Evolutionary conservation across 1,139 yeast genomes (phyloP).

Genomic region (Geotrichum klebahnii): DNA sequence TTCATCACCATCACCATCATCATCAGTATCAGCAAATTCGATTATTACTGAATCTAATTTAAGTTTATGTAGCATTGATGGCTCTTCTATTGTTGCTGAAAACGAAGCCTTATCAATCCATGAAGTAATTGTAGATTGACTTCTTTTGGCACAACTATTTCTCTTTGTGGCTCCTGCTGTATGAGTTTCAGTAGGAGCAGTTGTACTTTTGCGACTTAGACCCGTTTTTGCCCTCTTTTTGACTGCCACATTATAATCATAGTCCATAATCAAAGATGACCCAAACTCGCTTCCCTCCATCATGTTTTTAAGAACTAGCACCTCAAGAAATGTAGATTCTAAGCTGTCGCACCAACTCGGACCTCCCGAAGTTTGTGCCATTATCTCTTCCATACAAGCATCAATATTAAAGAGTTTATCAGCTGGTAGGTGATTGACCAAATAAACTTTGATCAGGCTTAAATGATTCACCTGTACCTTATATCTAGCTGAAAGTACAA

Average conservation of each 20-base stretch:
- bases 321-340: not conserved
- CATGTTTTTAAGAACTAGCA: not conserved
- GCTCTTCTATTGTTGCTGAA: too few species aligned
- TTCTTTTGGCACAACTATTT: not conserved
- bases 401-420: not conserved
- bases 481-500: not conserved
- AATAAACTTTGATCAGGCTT: not conserved
- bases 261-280: not conserved
- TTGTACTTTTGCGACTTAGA: not conserved
- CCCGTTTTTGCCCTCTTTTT: not conserved
- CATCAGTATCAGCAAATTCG: too few species aligned
- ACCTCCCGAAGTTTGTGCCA: not conserved
- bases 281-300: conserved; percentile 1
- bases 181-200: not conserved
- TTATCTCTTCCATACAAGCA: not conserved
- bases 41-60: too few species aligned
- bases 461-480: not conserved
- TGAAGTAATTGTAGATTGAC: not conserved
- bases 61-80: too few species aligned
- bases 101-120: not conserved
- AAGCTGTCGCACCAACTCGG: too few species aligned
- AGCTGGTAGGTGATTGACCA: not conserved
- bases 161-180: not conserved
- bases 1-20: too few species aligned
- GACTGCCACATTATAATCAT: not conserved